Evolutionary conservation across 495 filamentous ascomycete genomes (phyloP), one percentile per base, ranked within the genome.

Genomic region (Xylaria flabelliformis): DNA sequence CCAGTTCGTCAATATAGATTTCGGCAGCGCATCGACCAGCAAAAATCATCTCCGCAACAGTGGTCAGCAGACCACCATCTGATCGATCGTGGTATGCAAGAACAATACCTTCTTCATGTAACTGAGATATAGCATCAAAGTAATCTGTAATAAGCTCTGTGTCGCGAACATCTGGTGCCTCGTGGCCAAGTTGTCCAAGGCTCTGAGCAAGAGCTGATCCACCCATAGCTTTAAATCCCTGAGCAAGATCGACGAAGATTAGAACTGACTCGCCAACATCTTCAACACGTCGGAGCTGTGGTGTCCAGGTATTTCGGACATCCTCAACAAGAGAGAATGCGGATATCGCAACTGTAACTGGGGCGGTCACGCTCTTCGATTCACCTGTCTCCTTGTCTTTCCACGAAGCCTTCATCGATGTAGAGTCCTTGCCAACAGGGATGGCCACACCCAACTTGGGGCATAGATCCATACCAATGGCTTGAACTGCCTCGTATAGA

Each of bases 331-430:
- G 88, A 0, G 93, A 91, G 80, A 99, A 98, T 8, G 97, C 92
- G 7, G 97, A 92, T 72, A 98, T 92, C 59, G 98, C 90, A 13
- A 97, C 87, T 0, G 96, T 95, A 71, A 98, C 88, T 1, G 96
- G 97, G 0, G 97, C 92, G 32, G 93, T 98, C 55, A 98, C 95
- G 75, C 94, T 93, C 85, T 92, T 97, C 10, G 85, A 79, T 55
- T 88, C 83, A 55, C 90, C 89, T 9, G 86, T 88, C 63, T 90
- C 86, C 50, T 86, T 84, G 67, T 96, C 93, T 75, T 89, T 92
- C 97, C 96, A 99, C 69, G 93, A 92, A 83, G 96, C 95, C 85
- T 97, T 98, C 96, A 99, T 98, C 19, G 94, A 97, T 82, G 96
- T 97, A 5, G 95, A 98, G 80, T 99, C 96, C 83, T 98, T 98